Evolutionary conservation across 257 asterid genomes (phyloP).

Genomic region (Eustoma russellianum): DNA sequence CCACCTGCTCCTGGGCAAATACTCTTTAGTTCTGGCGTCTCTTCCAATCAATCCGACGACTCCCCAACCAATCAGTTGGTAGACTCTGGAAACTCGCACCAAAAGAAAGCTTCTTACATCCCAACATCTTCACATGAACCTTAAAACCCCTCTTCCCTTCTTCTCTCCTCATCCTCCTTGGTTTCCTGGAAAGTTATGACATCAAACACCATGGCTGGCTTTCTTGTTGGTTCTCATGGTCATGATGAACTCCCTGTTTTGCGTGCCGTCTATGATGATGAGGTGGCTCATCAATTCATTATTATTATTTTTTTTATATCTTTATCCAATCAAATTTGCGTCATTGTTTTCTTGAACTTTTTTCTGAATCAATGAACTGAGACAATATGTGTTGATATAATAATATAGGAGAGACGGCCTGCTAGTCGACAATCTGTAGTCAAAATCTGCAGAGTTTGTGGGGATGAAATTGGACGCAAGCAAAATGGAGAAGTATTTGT

Average conservation of each 20-base stretch:
- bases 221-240: conserved; percentile 33
- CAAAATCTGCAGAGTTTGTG: conserved; percentile 51
- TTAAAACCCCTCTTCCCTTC: conserved; percentile 17
- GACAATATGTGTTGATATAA: not conserved
- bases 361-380: not conserved
- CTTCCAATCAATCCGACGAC: conserved; percentile 70
- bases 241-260: conserved; percentile 28
- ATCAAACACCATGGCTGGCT: conserved; percentile 38
- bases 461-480: conserved; percentile 49
- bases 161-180: not conserved
- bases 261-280: conserved; percentile 31
- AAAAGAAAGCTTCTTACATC: conserved; percentile 2
- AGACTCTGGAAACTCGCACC: conserved; percentile 12
- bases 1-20: conserved; percentile 21
- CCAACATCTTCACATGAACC: conserved; percentile 1
- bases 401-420: conserved; percentile 14
- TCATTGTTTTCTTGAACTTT: not conserved
- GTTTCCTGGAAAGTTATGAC: conserved; percentile 9
- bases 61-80: conserved; percentile 51
- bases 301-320: not conserved
- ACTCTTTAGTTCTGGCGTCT: conserved; percentile 27
- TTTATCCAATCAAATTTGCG: not conserved
- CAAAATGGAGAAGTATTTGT: conserved; percentile 42
- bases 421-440: conserved; percentile 12
- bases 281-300: conserved; percentile 14